Base-by-base conservation (phyloP, 352 stramenopile species). In the Globisporangium takayamanum region DNA sequence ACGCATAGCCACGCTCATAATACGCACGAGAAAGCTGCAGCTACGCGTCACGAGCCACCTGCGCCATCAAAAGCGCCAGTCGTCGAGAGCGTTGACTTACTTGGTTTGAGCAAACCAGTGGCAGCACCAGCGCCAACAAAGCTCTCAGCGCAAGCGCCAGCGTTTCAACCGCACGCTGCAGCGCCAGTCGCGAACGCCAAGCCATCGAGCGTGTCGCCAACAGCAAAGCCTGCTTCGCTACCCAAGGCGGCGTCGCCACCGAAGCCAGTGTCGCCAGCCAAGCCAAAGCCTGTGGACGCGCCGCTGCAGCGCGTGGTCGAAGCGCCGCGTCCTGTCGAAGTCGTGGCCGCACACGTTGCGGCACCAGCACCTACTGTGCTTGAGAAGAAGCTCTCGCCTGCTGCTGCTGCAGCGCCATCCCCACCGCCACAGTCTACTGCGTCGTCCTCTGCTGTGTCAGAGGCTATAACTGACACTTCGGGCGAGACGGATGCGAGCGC, bases 21-120 rank as follows among this genome's bases (percentile, higher is more conserved):
- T 50, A 30, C 25, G 18, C n/a, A 53, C 36, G 5, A 53, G 36
- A 44, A 56, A 57, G 28, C 22, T 22, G 6, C 44, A 16, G 39
- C 22, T 15, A 15, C 50, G n/a, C 66, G 68, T 53, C 61, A 66
- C 37, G 53, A 71, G 53, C 60, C 64, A 15, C 30, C 41, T n/a
- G 55, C 49, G 0, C 55, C 65, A 52, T 10, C 41, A 16, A 33
- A 33, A 36, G 15, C 42, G 33, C 33, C 33, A 1, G 66, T 57
- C 5, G 64, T 73, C 26, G 64, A 78, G 57, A 81, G 48, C 49
- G 68, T 82, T 26, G 76, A 87, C 50, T 42, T 88, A 26, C 64
- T 85, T 14, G 70, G 71, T 10, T 50, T 83, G 12, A 60, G 80
- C 44, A 72, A 81, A 18, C 42, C 63, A 7, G 39, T 57, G 46